Evolutionary conservation across 345 rosid genomes (phyloP).

Genomic region (Limnanthes douglasii): DNA sequence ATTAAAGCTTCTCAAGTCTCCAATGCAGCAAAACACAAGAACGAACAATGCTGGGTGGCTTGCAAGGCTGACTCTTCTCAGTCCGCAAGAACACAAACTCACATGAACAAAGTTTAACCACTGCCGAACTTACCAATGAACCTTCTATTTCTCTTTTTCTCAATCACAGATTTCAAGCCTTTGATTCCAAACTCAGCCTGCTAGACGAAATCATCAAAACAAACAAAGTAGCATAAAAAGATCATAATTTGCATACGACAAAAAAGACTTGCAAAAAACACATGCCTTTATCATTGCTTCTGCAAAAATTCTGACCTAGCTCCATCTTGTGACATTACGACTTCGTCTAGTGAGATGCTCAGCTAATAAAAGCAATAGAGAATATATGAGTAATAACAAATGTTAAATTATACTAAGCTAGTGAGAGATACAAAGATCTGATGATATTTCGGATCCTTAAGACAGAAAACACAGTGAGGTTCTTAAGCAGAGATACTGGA

Average conservation of each 20-base stretch:
- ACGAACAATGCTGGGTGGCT: too few relatives aligned
- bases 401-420: slow-evolving; percentile 7
- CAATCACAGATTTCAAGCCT: too few relatives aligned
- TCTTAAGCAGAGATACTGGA: slow-evolving; percentile 40
- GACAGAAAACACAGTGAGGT: slow-evolving; percentile 17
- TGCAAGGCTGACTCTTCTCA: too few relatives aligned
- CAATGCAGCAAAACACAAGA: too few relatives aligned
- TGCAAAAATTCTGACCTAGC: slow-evolving; percentile 53
- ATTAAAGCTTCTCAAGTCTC: too few relatives aligned
- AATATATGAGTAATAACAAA: slow-evolving; percentile 6
- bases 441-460: slow-evolving; percentile 9
- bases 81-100: too few relatives aligned
- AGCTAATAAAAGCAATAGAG: slow-evolving; percentile 18
- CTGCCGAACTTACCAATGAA: too few relatives aligned
- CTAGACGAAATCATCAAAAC: slow-evolving; percentile 9
- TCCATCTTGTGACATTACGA: slow-evolving; percentile 29
- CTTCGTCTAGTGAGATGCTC: slow-evolving; percentile 20
- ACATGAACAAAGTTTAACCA: too few relatives aligned
- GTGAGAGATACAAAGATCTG: slow-evolving; percentile 1
- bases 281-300: too few relatives aligned
- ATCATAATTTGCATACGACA: too few relatives aligned
- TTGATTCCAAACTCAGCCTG: slow-evolving; percentile 20
- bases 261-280: too few relatives aligned
- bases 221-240: slow-evolving; percentile 7
- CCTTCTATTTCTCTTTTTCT: too few relatives aligned